Percentiles rank a stretch among this genome's conserved stretches.
Conservation (phyloP, 306 rosid species). For the Argentina anserina region DNA sequence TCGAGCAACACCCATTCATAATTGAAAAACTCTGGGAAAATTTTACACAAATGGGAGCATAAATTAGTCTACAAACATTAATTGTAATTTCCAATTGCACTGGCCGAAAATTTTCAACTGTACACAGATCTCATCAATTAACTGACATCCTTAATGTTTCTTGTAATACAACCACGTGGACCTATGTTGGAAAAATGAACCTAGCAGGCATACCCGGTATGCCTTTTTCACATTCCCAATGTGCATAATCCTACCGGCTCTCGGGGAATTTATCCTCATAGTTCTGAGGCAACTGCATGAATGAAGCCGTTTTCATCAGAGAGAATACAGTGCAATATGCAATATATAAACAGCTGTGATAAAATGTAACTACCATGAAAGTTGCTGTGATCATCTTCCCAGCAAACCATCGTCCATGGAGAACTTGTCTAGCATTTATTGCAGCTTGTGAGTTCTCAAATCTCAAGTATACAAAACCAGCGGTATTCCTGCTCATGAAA, state of each 20-base stretch:
- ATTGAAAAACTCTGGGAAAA: background rate
- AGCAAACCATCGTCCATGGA: slow-evolving; percentile 99
- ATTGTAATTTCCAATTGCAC: background rate
- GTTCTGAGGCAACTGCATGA: slow-evolving; percentile 58
- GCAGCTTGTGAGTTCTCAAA: slow-evolving; percentile 72
- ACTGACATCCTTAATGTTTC: background rate
- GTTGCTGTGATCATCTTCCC: slow-evolving; percentile 94
- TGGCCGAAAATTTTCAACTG: background rate
- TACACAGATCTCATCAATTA: background rate
- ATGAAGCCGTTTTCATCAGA: slow-evolving; percentile 15
- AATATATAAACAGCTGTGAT: background rate
- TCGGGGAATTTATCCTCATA: slow-evolving; percentile 64
- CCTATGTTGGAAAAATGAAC: background rate
- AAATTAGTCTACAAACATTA: slow-evolving; percentile 9
- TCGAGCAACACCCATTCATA: background rate
- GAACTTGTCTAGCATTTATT: slow-evolving; percentile 64
- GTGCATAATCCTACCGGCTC: slow-evolving; percentile 35
- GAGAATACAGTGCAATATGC: slow-evolving; percentile 4
- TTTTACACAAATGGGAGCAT: background rate
- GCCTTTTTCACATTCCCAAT: background rate
- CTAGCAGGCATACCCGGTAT: background rate
- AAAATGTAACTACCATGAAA: slow-evolving; percentile 53
- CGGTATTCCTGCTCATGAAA: slow-evolving; percentile 55
- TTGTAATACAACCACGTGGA: background rate
- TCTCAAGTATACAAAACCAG: slow-evolving; percentile 69